Conservation (phyloP, 805 yeast species). For the Metschnikowia kunwiensis region DNA sequence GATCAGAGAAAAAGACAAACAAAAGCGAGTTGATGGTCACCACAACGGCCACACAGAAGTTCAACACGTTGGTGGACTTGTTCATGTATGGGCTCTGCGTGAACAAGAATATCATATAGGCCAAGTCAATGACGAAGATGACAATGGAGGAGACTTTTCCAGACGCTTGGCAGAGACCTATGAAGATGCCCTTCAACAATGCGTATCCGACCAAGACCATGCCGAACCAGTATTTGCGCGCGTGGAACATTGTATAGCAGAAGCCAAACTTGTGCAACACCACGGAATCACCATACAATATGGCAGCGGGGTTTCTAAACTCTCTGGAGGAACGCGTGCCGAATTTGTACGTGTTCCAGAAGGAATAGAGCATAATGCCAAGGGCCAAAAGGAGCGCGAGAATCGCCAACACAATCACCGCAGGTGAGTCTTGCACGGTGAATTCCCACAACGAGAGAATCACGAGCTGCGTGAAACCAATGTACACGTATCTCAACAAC, state of each 20-base stretch:
- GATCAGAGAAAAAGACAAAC: slow-evolving; percentile 79
- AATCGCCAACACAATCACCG: slow-evolving; percentile 78
- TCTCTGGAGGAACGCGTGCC: slow-evolving; percentile 59
- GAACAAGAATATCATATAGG: slow-evolving; percentile 62
- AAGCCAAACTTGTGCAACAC: slow-evolving; percentile 81
- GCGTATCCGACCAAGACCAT: slow-evolving; percentile 57
- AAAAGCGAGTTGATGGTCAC: slow-evolving; percentile 76
- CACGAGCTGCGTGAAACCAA: slow-evolving; percentile 80
- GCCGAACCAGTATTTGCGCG: slow-evolving; percentile 82
- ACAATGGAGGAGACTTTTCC: slow-evolving; percentile 82
- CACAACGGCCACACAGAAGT: slow-evolving; percentile 69
- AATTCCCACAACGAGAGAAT: slow-evolving; percentile 88
- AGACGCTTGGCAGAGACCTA: slow-evolving; percentile 73
- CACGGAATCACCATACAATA: slow-evolving; percentile 73
- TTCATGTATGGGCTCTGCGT: slow-evolving; percentile 74
- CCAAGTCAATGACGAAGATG: slow-evolving; percentile 71
- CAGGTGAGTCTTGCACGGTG: slow-evolving; percentile 76
- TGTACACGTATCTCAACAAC: slow-evolving; percentile 69
- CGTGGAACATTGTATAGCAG: slow-evolving; percentile 84
- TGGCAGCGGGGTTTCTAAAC: slow-evolving; percentile 81
- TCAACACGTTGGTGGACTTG: slow-evolving; percentile 74
- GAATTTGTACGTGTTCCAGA: slow-evolving; percentile 57
- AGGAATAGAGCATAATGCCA: slow-evolving; percentile 61
- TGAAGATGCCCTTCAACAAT: slow-evolving; percentile 65
- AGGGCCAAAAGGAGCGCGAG: slow-evolving; percentile 62